A percentile compares a stretch with the other conserved stretches of the same genome.
These are phyloP conservation scores for Citrus inodora DNA, from an alignment of 345 rosid species.

Conservation along the genomic window DNA sequence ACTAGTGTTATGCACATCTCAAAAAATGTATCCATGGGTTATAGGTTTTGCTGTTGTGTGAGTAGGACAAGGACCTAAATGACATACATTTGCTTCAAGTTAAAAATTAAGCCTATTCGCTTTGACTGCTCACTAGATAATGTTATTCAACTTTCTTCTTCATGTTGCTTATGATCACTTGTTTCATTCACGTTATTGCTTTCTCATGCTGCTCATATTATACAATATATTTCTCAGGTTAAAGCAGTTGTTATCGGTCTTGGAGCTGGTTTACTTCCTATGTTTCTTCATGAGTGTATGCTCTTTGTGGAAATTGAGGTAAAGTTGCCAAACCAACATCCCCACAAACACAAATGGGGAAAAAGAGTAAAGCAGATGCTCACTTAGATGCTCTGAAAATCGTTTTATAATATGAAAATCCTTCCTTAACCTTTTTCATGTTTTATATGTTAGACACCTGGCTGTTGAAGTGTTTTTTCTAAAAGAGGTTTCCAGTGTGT, in stretches of 20 bases:
- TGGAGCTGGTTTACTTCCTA: slow-evolving; percentile 94
- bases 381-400: too few relatives aligned
- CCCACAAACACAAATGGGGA: not conserved
- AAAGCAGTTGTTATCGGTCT: slow-evolving; percentile 81
- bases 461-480: too few relatives aligned
- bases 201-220: slow-evolving; percentile 9
- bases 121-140: not conserved
- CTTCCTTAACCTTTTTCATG: too few relatives aligned
- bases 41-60: not conserved
- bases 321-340: slow-evolving; percentile 5
- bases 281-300: slow-evolving; percentile 74
- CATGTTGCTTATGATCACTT: not conserved
- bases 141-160: not conserved
- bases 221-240: slow-evolving; percentile 40
- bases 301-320: slow-evolving; percentile 72
- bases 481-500: too few relatives aligned
- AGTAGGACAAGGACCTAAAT: not conserved
- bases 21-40: not conserved
- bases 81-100: not conserved
- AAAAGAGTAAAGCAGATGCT: not conserved
- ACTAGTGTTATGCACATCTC: not conserved
- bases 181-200: not conserved
- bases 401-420: too few relatives aligned
- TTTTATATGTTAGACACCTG: too few relatives aligned
- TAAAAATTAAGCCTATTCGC: not conserved